A percentile compares a stretch with the other conserved stretches of the same genome.
phyloP scores from a whole-genome alignment of 2,329 filamentous ascomycete species.

The Cadophora gregata region DNA sequence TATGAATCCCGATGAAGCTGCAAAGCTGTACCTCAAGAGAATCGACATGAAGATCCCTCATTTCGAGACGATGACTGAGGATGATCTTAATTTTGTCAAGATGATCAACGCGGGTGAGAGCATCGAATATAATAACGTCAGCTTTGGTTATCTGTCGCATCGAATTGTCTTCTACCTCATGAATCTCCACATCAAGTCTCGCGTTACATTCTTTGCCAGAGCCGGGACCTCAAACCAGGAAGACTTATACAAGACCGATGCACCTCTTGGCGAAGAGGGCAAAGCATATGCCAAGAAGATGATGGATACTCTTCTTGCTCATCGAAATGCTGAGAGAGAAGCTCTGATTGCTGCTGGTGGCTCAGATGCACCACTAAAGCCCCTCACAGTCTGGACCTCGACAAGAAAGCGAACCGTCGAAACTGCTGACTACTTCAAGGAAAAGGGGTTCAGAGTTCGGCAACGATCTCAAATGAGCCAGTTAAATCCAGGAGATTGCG shows the following conservation, averaged over 20 bases:
- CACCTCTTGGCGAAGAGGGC: conserved; percentile 80
- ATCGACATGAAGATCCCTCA: conserved; percentile 93
- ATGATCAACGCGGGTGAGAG: conserved; percentile 98
- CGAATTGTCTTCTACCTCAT: conserved; percentile 98
- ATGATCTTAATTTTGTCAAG: conserved; percentile 95
- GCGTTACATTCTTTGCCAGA: conserved; percentile 91
- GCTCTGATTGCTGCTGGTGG: conserved; percentile 73
- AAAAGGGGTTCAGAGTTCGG: conserved; percentile 81
- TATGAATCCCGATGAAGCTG: conserved; percentile 91
- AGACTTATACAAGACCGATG: conserved; percentile 91
- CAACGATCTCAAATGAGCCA: conserved; percentile 97
- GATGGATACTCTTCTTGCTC: conserved; percentile 80
- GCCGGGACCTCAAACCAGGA: conserved; percentile 87
- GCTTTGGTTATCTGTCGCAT: conserved; percentile 95
- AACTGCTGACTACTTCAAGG: conserved; percentile 81
- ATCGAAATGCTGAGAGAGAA: conserved; percentile 81
- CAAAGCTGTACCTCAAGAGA: conserved; percentile 86
- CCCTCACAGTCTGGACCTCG: conserved; percentile 92
- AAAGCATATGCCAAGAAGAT: conserved; percentile 82
- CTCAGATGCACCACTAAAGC: conserved; percentile 71
- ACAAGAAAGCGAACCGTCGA: conserved; percentile 89
- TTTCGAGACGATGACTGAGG: conserved; percentile 96
- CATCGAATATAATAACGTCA: conserved; percentile 95
- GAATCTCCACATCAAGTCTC: conserved; percentile 95
- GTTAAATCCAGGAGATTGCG: conserved; percentile 94